Evolutionary conservation across 2,329 filamentous ascomycete genomes (phyloP), one percentile per base, ranked within the genome.

Genomic region (Paecilomyces dactylethromorphus): DNA sequence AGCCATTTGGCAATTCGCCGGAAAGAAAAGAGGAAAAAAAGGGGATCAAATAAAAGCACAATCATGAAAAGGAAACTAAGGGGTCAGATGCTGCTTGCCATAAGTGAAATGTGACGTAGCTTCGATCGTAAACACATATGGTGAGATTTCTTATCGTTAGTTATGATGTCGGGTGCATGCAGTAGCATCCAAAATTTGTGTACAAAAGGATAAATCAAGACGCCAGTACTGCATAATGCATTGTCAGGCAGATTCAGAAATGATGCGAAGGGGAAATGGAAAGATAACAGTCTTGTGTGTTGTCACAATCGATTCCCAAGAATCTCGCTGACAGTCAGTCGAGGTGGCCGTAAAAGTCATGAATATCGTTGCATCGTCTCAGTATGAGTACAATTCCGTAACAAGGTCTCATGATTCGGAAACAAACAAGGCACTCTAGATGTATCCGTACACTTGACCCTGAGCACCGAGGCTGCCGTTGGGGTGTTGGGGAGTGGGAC

Each of bases 341-440:
- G 49, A 51, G 56, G 58, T 58, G 59, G 60, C 59, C 60, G 59
- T 60, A 57, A 59, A 45, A 63, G 62, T 65, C 68, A 64, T 70
- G 62, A 69, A 65, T 65, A 69, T 74, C 73, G 69, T 75, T 60
- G 65, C 69, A 68, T 74, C 71, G 64, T 74, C 59, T 68, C 65
- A 67, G 63, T 75, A 74, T 71, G 70, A 66, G 68, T 75, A 75
- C 73, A 75, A 58, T 64, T 68, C 65, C 62, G 57, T 63, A 60
- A 58, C 60, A 62, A 65, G 57, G 63, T 45, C 39, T 21, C n/a
- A 45, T 45, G 60, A 56, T 55, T 56, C 56, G 50, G 62, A 58
- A 55, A 59, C 54, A 56, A 63, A 58, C 55, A 55, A 60, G 60
- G 51, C 55, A 57, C 56, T 71, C 64, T 45, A 75, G 59, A 69